phyloP scores from a whole-genome alignment of 1,284 basidiomycete genomes.

The Ustilago cynodontis region DNA sequence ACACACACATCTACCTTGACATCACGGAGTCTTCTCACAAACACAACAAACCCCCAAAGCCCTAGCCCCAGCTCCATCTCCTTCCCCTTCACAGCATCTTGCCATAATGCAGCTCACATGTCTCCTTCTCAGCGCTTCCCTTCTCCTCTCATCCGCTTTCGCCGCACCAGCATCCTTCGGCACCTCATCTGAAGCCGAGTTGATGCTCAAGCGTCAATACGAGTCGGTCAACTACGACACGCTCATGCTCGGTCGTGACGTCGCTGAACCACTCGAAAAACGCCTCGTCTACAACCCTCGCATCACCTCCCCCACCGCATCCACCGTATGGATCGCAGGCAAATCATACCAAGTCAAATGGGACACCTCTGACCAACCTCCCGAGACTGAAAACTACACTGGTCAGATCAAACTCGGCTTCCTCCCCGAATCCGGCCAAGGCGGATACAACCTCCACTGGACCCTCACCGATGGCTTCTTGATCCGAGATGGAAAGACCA shows the following conservation, averaged over 20 bases:
- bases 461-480: constrained; percentile 33
- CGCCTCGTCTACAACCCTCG: constrained; percentile 53
- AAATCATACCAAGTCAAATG: constrained; percentile 34
- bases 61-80: neutral
- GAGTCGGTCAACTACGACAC: constrained; percentile 26
- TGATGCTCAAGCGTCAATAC: constrained; percentile 47
- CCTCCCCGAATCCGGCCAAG: constrained; percentile 37
- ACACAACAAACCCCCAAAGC: too few relatives aligned
- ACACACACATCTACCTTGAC: neutral
- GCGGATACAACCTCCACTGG: constrained; percentile 47
- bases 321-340: constrained; percentile 40
- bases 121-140: constrained; percentile 25
- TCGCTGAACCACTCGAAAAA: constrained; percentile 19
- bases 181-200: constrained; percentile 18
- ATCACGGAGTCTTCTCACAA: neutral
- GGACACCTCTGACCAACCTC: constrained; percentile 38
- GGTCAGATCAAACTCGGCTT: constrained; percentile 50
- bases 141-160: constrained; percentile 27
- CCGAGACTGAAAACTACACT: constrained; percentile 13
- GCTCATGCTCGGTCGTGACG: constrained; percentile 25
- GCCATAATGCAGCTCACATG: constrained; percentile 35
- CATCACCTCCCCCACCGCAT: constrained; percentile 33
- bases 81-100: neutral
- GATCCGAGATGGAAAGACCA: constrained; percentile 22
- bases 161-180: constrained; percentile 29